phyloP scores from a whole-genome alignment of 768 basidiomycete genomes.

The Leccinellum rugosiceps region DNA sequence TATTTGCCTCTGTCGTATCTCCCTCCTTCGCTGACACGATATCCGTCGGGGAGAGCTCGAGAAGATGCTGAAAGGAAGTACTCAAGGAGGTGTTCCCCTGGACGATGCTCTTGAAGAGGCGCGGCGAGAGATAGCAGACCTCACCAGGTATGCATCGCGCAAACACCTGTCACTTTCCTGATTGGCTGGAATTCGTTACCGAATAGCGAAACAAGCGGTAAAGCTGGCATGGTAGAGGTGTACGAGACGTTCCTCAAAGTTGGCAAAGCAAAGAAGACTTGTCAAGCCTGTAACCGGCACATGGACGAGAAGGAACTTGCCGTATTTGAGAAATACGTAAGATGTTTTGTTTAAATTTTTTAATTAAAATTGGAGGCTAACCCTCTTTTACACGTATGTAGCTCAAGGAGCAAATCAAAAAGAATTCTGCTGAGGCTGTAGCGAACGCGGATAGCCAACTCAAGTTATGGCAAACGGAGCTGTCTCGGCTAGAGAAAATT shows the following conservation, averaged over 20 bases:
- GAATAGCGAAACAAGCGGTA: conserved; percentile 19
- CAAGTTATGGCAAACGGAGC: conserved; percentile 56
- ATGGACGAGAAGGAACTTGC: conserved; percentile 52
- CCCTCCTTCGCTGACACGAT: background rate
- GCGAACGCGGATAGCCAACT: conserved; percentile 37
- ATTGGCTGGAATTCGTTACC: background rate
- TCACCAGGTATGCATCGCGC: conserved; percentile 16
- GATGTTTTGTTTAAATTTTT: conserved; percentile 15
- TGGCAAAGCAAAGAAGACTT: conserved; percentile 64
- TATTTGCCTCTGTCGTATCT: background rate
- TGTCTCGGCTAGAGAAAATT: conserved; percentile 55
- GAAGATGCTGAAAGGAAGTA: conserved; percentile 39
- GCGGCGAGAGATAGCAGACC: conserved; percentile 9
- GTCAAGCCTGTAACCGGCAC: conserved; percentile 72
- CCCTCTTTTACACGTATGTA: conserved; percentile 25
- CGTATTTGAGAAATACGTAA: conserved; percentile 70
- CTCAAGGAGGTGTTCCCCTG: conserved; percentile 39
- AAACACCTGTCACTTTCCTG: background rate
- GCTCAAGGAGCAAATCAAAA: conserved; percentile 64
- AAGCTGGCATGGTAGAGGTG: conserved; percentile 39
- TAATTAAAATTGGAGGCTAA: background rate
- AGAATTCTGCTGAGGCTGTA: conserved; percentile 46
- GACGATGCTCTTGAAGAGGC: conserved; percentile 48
- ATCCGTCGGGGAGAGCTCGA: conserved; percentile 34
- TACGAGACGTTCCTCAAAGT: conserved; percentile 54